phyloP scores from a whole-genome alignment of 116 monocot species.

The Trichopus zeylanicus region DNA sequence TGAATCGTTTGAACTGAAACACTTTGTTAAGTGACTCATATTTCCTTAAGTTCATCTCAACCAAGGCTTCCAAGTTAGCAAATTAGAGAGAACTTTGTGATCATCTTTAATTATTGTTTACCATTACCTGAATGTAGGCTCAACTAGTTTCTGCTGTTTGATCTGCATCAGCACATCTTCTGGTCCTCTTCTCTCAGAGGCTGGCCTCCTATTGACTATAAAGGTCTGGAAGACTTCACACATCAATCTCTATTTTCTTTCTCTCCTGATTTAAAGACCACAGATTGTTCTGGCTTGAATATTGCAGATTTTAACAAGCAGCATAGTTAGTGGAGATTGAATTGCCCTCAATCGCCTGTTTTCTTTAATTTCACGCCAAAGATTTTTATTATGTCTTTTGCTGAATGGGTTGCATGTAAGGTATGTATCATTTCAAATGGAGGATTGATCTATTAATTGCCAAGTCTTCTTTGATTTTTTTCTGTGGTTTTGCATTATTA shows the following conservation, averaged over 20 bases:
- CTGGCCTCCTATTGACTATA: constrained; percentile 78
- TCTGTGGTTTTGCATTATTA: no score
- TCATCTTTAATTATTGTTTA: neutral
- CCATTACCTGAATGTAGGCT: constrained; percentile 46
- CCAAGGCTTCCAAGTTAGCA: no score
- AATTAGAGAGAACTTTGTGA: neutral
- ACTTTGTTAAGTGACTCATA: no score
- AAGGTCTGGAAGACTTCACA: constrained; percentile 41
- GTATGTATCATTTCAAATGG: constrained; percentile 19
- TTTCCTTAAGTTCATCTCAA: no score
- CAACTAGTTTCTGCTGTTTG: constrained; percentile 96
- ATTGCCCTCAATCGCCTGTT: constrained; percentile 81
- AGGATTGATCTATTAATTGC: no score
- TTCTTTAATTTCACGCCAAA: constrained; percentile 66
- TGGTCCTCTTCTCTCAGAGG: constrained; percentile 85
- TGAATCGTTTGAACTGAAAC: no score
- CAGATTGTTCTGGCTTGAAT: constrained; percentile 8
- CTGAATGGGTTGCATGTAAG: constrained; percentile 98
- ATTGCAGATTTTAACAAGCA: constrained; percentile 78
- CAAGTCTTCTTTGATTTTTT: no score
- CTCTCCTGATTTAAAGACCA: neutral
- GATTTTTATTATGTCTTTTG: constrained; percentile 91
- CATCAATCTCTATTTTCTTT: neutral
- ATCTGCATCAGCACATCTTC: constrained; percentile 61
- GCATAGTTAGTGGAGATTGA: constrained; percentile 69